Evolutionary conservation across 75 land plant species (phyloP).

Genomic region (Cunninghamia lanceolata): DNA sequence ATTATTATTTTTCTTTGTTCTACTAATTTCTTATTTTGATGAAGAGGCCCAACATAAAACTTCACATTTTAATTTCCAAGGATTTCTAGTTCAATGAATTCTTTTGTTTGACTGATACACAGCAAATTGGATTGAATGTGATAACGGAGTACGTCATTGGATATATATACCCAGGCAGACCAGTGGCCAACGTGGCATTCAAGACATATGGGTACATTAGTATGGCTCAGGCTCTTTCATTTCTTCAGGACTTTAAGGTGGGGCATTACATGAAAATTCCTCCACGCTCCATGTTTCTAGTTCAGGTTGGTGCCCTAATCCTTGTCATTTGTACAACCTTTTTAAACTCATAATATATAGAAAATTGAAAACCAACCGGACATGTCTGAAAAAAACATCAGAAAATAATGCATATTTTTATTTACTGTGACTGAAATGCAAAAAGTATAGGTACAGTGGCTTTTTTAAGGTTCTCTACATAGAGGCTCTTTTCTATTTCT

Average conservation of each 20-base stretch:
- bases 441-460: too few species aligned
- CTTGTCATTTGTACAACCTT: too few species aligned
- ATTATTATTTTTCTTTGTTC: too few species aligned
- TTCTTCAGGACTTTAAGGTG: slow-evolving; percentile 56
- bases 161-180: slow-evolving; percentile 40
- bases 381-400: background rate
- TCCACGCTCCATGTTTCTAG: slow-evolving; percentile 61
- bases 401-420: slow-evolving; percentile 8
- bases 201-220: slow-evolving; percentile 59
- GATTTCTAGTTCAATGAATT: too few species aligned
- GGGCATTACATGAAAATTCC: slow-evolving; percentile 77
- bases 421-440: background rate
- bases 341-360: too few species aligned
- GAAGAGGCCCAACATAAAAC: too few species aligned
- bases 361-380: too few species aligned
- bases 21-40: too few species aligned
- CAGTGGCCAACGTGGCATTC: slow-evolving; percentile 52
- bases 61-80: too few species aligned
- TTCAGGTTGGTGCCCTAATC: slow-evolving; percentile 29
- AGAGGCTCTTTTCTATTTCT: too few species aligned
- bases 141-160: slow-evolving; percentile 55
- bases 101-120: background rate
- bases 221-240: slow-evolving; percentile 48
- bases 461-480: too few species aligned
- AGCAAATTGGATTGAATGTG: slow-evolving; percentile 40